A percentile compares a stretch with the other conserved stretches of the same genome.
phyloP scores from a whole-genome alignment of 495 filamentous ascomycete species.

The Glarea lozoyensis region DNA sequence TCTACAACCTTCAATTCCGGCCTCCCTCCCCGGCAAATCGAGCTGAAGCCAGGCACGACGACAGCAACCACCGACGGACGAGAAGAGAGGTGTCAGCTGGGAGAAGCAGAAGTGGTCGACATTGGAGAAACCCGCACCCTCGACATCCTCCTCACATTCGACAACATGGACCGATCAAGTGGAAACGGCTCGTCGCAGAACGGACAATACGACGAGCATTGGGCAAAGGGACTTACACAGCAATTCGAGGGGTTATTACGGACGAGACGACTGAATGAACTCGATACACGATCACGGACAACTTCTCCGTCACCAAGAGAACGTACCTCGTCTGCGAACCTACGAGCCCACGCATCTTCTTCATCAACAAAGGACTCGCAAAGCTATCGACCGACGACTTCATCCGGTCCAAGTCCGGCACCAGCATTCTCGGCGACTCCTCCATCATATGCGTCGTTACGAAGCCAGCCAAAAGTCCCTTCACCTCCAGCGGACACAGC shows the following conservation, averaged over 20 bases:
- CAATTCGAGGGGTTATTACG: conserved; percentile 74
- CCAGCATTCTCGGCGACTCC: conserved; percentile 28
- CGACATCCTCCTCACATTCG: conserved; percentile 15
- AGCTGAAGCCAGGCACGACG: conserved; percentile 2
- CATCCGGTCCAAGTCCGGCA: conserved; percentile 21
- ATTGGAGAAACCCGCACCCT: conserved; percentile 10
- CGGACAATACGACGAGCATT: conserved; percentile 38
- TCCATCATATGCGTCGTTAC: conserved; percentile 56
- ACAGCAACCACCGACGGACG: conserved; percentile 8
- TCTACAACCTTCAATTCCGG: conserved; percentile 3
- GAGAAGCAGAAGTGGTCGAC: conserved; percentile 9
- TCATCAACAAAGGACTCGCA: conserved; percentile 22
- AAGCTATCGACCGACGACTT: conserved; percentile 30
- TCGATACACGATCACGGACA: conserved; percentile 47
- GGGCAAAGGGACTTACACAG: conserved; percentile 40
- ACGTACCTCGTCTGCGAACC: conserved; percentile 33
- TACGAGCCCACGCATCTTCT: conserved; percentile 24
- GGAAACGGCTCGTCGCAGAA: conserved; percentile 19
- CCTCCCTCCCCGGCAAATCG: conserved; percentile 6
- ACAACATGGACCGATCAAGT: conserved; percentile 18
- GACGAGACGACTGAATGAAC: conserved; percentile 67
- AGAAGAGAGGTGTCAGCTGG: conserved; percentile 8
- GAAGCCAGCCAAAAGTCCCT: conserved; percentile 73
- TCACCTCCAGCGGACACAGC: conserved; percentile 61
- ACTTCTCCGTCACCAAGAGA: conserved; percentile 46